Evolutionary conservation across 441 rosid genomes (phyloP).

Genomic region (Biscutella laevigata): DNA sequence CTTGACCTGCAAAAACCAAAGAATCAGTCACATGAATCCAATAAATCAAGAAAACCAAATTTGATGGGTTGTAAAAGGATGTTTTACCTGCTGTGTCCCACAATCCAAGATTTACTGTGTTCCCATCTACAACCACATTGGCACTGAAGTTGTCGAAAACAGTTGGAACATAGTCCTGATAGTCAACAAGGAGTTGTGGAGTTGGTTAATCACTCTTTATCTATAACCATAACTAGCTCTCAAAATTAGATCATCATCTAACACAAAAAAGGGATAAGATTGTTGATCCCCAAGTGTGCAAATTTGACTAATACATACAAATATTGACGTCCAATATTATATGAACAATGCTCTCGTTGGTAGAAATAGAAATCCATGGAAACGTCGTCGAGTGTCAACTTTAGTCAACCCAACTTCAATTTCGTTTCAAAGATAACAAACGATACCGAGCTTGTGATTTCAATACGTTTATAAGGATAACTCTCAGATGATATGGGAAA

Average conservation of each 20-base stretch:
- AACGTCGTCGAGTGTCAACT: too few relatives aligned
- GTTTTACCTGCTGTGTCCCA: slow-evolving; percentile 71
- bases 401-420: too few relatives aligned
- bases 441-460: too few relatives aligned
- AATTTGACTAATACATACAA: background rate
- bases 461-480: too few relatives aligned
- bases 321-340: background rate
- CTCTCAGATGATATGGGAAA: background rate
- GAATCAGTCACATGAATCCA: background rate
- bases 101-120: slow-evolving; percentile 47
- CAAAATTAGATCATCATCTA: background rate
- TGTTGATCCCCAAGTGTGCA: background rate
- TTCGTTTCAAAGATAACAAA: too few relatives aligned
- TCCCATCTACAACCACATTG: slow-evolving; percentile 50
- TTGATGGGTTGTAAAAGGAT: too few relatives aligned
- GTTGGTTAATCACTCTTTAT: too few relatives aligned
- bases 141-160: slow-evolving; percentile 62
- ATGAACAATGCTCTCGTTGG: background rate
- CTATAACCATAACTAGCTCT: background rate
- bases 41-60: background rate
- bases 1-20: slow-evolving; percentile 38
- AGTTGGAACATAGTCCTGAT: slow-evolving; percentile 59
- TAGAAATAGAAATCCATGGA: background rate
- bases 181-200: slow-evolving; percentile 10
- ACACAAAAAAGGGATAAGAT: background rate